Base-by-base conservation (phyloP, 139 green algal genomes). In the Picochlorum sp. region DNA sequence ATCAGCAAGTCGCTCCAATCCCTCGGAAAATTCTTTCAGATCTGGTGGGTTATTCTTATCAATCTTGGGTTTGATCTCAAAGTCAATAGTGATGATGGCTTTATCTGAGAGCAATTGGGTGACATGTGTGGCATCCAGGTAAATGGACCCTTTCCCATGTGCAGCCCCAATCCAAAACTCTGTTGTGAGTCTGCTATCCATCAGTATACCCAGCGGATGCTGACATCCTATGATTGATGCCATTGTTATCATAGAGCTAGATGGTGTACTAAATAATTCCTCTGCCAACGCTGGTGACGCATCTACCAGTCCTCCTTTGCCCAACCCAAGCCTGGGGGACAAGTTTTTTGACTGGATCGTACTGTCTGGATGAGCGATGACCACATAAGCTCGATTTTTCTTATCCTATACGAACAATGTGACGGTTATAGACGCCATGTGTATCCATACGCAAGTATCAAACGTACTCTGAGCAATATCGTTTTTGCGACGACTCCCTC, bases 321-420 rank as follows among this genome's bases (percentile, higher is more conserved):
- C 83, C 3, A 58, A 55, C 1, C 84, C 84, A 64, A 90, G 49
- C 8, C 84, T 73, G 1, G 68, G 65, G 15, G 73, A 83, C 47
- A 90, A 56, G 55, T 77, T 81, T 65, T 84, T 81, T 0, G 88
- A 57, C 60, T 90, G 83, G 7, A 90, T 68, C 26, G 82, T 90
- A 3, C 79, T 88, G 15, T 71, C 66, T 7, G 66, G 37, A 8
- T 75, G 47, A 6, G 83, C 80, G 8, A 80, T 83, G 26, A 90
- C 67, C 11, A 90, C 61, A 62, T 82, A 90, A n/a, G 80, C 67
- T 24, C 83, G 57, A 30, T 74, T 61, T 50, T 82, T 88, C 69
- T 90, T 90, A 63, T 90, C 83, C 83, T 90, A 62, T 15, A 64
- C 3, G 49, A 16, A 16, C 4, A 71, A 20, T 13, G n/a, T 52